Base-by-base conservation (phyloP, 495 filamentous ascomycete species). In the Penicillium atrosanguineum region DNA sequence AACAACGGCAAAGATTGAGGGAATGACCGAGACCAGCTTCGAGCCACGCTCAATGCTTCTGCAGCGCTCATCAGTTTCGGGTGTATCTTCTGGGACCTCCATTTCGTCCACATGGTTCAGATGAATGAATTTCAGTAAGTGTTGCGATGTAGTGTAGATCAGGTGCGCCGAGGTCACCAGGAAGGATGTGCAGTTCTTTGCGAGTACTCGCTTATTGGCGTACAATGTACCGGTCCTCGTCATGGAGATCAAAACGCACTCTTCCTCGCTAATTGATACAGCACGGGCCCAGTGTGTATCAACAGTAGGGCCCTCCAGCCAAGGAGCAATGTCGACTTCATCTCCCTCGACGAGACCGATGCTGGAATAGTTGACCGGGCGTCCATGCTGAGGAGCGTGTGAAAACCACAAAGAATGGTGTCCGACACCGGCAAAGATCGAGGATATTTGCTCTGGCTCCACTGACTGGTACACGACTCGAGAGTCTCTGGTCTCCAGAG, bases 41-140 rank as follows among this genome's bases (percentile, higher is more conserved):
- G 87, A 89, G 38, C 95, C 94, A 60, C 94, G 84, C 64, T 98
- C 94, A 41, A 98, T 87, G 60, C 82, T 96, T 51, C 94, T 80
- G 69, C 95, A 97, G 62, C 94, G 78, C 65, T 97, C 94, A 62
- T 98, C 94, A 25, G 78, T 86, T 61, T 95, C 92, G 7, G 92
- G 91, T 9, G 93, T 90, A 66, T 98, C 95, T 41, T 75, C 76
- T 2, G 95, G 94, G 4, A 96, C 79, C 50, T 91, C 86, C 52
- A 96, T 81, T 7, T 85, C 84, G 63, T 88, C 72, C n/a, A 74
- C 73, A 40, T 71, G 69, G 11, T 79, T 79, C 23, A 97, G 63
- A 69, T 98, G 94, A 16, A 96, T 84, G 66, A 97, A 97, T 66
- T 97, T 98, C 50, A 97, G 70, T 15, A 95, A 75, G 69, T 97